Evolutionary conservation across 2,329 filamentous ascomycete genomes (phyloP).

Genomic region (Verticillium albo-atrum): DNA sequence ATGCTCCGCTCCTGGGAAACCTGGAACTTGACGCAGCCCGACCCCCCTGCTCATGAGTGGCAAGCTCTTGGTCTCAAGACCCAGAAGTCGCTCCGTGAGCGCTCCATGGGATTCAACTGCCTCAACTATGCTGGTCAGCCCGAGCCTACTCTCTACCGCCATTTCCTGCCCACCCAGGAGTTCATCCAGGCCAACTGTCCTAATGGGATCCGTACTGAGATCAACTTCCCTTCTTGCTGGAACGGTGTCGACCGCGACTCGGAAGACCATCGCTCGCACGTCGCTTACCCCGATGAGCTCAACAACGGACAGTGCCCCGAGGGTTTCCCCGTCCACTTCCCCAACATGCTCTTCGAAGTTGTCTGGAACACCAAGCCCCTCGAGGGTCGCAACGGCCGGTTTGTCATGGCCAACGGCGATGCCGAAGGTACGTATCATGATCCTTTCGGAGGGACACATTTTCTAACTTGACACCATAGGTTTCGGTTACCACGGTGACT

Average conservation of each 20-base stretch:
- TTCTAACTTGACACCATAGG: conserved; percentile 35
- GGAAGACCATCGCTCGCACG: conserved; percentile 56
- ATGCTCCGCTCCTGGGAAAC: conserved; percentile 65
- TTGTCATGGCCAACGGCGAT: conserved; percentile 76
- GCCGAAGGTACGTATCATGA: conserved; percentile 51
- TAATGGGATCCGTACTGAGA: conserved; percentile 77
- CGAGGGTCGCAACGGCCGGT: conserved; percentile 57
- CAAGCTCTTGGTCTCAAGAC: conserved; percentile 52
- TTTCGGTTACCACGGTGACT: conserved; percentile 74
- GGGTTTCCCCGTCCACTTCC: conserved; percentile 62
- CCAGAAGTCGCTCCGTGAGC: conserved; percentile 69
- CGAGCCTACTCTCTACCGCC: conserved; percentile 75
- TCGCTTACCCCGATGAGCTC: conserved; percentile 74
- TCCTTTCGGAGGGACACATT: conserved; percentile 2
- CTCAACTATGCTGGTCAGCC: conserved; percentile 67
- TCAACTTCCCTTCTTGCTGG: conserved; percentile 90
- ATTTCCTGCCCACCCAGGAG: conserved; percentile 73
- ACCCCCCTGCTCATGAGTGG: conserved; percentile 69
- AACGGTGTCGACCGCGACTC: conserved; percentile 62
- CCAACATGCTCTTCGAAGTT: conserved; percentile 78
- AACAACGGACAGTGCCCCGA: conserved; percentile 73
- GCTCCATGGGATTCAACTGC: conserved; percentile 92
- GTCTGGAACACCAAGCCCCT: conserved; percentile 75
- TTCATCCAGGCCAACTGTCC: conserved; percentile 77
- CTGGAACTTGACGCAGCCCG: conserved; percentile 60